Evolutionary conservation across 169 alveolate genomes (phyloP).

Genomic region (Plasmodium knowlesi): DNA sequence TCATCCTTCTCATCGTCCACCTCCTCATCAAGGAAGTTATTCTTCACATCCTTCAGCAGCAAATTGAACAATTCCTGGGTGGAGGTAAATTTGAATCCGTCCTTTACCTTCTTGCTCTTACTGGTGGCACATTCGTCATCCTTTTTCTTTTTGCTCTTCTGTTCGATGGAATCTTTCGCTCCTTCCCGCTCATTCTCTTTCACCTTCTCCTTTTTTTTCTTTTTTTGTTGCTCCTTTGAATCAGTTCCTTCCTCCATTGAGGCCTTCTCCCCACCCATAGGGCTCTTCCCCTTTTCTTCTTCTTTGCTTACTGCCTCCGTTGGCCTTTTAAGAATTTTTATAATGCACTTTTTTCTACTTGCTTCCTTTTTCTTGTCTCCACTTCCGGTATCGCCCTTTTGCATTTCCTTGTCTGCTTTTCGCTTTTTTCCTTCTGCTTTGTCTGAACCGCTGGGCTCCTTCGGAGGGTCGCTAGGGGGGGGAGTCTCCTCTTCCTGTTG

Average conservation of each 20-base stretch:
- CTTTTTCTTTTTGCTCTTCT: not conserved
- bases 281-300: not conserved
- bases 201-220: not conserved
- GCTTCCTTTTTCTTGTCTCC: constrained; percentile 4
- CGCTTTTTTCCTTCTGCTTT: not conserved
- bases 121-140: not conserved
- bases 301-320: not conserved
- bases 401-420: not conserved
- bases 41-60: constrained; percentile 46
- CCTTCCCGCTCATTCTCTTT: not conserved
- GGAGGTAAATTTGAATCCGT: constrained; percentile 47
- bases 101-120: constrained; percentile 15
- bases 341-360: constrained; percentile 12
- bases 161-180: not conserved
- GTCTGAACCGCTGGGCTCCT: not conserved
- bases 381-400: not conserved
- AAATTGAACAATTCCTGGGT: constrained; percentile 60
- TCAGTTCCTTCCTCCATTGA: not conserved
- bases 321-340: constrained; percentile 50
- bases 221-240: not conserved
- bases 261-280: not conserved
- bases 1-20: not conserved
- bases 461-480: not conserved
- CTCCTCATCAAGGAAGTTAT: not conserved
- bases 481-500: not conserved